Percentiles rank a stretch among this genome's conserved stretches.
phyloP scores from a whole-genome alignment of 768 basidiomycete species.

The Panaeolus cyanescens region DNA sequence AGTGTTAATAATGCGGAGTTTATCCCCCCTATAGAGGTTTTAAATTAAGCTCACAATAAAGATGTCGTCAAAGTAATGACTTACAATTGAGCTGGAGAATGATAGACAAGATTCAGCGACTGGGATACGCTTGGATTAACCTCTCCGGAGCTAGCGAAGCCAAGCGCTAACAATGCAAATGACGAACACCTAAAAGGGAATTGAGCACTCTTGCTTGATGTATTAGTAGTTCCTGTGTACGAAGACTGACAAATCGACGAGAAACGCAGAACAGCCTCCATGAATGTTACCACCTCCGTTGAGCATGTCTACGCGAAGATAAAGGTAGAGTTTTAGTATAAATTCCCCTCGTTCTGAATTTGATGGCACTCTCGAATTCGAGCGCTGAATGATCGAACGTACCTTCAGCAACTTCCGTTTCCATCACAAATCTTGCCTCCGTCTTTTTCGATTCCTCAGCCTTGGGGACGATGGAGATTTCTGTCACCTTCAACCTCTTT shows the following conservation, averaged over 20 bases:
- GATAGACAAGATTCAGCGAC: constrained; percentile 52
- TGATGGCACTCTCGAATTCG: neutral
- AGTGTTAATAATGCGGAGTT: constrained; percentile 49
- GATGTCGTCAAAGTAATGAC: constrained; percentile 9
- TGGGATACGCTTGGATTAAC: constrained; percentile 42
- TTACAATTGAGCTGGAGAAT: constrained; percentile 53
- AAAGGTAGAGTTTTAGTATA: neutral
- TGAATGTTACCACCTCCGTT: constrained; percentile 50
- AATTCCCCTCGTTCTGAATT: neutral
- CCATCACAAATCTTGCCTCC: constrained; percentile 49
- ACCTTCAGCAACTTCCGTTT: constrained; percentile 40
- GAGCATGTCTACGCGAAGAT: constrained; percentile 48
- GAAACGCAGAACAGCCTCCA: constrained; percentile 55
- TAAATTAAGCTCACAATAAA: neutral
- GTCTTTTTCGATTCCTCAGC: constrained; percentile 42
- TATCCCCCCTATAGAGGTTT: constrained; percentile 42
- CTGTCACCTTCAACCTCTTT: constrained; percentile 31
- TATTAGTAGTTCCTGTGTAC: neutral
- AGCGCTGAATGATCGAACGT: neutral
- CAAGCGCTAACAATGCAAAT: constrained; percentile 40
- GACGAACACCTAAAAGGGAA: constrained; percentile 47
- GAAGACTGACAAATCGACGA: constrained; percentile 51
- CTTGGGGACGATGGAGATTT: constrained; percentile 44
- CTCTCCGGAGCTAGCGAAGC: constrained; percentile 21
- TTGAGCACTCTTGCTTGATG: too few species aligned